Evolutionary conservation across 257 asterid genomes (phyloP), one percentile per base, ranked within the genome.

Genomic region (Salvia hispanica): DNA sequence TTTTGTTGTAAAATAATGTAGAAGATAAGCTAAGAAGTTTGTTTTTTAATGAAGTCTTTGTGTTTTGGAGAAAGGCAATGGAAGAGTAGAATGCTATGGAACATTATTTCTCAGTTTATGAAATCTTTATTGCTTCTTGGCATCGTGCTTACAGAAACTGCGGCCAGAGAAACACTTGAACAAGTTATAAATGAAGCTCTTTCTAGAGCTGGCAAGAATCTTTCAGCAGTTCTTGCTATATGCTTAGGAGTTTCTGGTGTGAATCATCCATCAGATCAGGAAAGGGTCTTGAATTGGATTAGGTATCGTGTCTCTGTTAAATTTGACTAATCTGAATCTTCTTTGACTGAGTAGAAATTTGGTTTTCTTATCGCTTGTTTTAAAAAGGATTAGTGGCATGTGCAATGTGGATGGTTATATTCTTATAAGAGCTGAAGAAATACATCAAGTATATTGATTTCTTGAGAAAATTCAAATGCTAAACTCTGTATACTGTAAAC

Each of bases 161-260:
- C 82, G 28, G 97, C 95, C 65, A 85, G 86, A 74, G 90, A 75
- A 67, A 85, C 96, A 67, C 78, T 93, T 57, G 88, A 77, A 76
- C 84, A 76, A 70, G 94, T 93, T 73, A 84, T 93, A 59, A 77
- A 62, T 40, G 98, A 90, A 78, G 80, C 97, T 13, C 85, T 93
- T 67, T 78, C 80, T 58, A 70, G 33, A 71, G 85, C 98, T n/a
- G 89, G 95, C 58, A 83, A 74, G 74, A 82, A 73, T 62, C 84
- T 51, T 69, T 86, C 92, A 48, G 83, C 80, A 62, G 98, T 93
- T 74, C 76, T 76, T 72, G 97, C 97, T 62, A 82, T 93, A 71
- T 88, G 95, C 78, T 88, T 93, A 75, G 96, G 96, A 53, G 84
- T 93, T 74, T 93, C 99, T 39, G 99, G 98, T 54, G 95, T 93